phyloP scores from a whole-genome alignment of 2,329 filamentous ascomycete species.

The Periconia sp. region DNA sequence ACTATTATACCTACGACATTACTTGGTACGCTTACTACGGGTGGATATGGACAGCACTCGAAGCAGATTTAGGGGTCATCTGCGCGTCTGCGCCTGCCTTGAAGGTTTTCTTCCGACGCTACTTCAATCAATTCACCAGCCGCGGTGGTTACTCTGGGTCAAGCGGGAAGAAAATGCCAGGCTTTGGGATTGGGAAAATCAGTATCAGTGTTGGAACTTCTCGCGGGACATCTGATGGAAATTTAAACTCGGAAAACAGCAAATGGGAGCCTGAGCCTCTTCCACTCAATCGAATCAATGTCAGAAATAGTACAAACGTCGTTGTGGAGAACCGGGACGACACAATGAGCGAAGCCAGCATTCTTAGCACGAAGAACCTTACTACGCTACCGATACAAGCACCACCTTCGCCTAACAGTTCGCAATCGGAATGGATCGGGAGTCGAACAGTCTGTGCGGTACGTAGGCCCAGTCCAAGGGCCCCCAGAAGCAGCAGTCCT shows the following conservation, averaged over 20 bases:
- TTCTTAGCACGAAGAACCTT: slow-evolving; percentile 9
- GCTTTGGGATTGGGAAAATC: background rate
- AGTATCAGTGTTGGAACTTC: slow-evolving; percentile 9
- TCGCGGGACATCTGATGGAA: background rate
- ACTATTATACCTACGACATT: slow-evolving; percentile 46
- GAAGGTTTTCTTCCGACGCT: slow-evolving; percentile 52
- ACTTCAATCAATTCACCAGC: slow-evolving; percentile 35
- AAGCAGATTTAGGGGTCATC: slow-evolving; percentile 50
- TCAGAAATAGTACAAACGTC: slow-evolving; percentile 10
- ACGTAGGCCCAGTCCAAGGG: too few species aligned
- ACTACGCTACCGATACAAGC: slow-evolving; percentile 9
- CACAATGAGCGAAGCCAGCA: slow-evolving; percentile 7
- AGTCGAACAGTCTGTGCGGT: slow-evolving; percentile 7
- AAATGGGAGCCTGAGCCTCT: slow-evolving; percentile 4
- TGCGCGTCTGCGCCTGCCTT: slow-evolving; percentile 52
- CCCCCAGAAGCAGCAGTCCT: too few species aligned
- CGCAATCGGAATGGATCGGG: slow-evolving; percentile 1
- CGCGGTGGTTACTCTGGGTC: slow-evolving; percentile 12
- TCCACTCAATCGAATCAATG: slow-evolving; percentile 11
- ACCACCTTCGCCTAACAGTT: background rate
- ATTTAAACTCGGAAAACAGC: background rate
- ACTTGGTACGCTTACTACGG: slow-evolving; percentile 48
- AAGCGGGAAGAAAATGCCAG: background rate
- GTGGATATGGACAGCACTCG: slow-evolving; percentile 50
- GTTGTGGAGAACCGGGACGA: slow-evolving; percentile 13